These are phyloP conservation scores for Ceratobasidium sp. DNA, from an alignment of 1,284 basidiomycete genomes.

Conservation along the genomic window DNA sequence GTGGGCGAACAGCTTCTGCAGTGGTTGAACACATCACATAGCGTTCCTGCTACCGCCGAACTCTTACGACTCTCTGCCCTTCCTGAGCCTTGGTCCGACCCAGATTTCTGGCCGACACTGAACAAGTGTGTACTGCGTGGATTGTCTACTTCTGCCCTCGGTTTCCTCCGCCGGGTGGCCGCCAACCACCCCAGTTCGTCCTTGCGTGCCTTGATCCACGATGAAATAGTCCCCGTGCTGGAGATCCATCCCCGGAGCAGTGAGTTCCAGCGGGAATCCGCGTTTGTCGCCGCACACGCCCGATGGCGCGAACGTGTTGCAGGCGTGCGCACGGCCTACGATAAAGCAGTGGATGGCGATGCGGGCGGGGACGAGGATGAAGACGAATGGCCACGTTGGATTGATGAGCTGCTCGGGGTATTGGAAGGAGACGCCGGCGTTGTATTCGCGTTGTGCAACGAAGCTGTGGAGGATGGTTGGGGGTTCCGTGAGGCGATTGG, in stretches of 20 bases:
- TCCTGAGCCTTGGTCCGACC: conserved; percentile 82
- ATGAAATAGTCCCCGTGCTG: conserved; percentile 66
- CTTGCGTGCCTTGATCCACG: conserved; percentile 9
- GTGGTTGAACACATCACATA: conserved; percentile 92
- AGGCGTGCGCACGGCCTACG: conserved; percentile 74
- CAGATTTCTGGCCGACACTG: conserved; percentile 85
- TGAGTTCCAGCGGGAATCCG: conserved; percentile 72
- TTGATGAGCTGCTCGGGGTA: conserved; percentile 79
- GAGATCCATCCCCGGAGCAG: conserved; percentile 76
- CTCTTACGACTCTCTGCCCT: conserved; percentile 79
- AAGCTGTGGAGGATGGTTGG: conserved; percentile 80
- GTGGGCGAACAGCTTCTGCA: conserved; percentile 95
- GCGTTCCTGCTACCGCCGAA: conserved; percentile 84
- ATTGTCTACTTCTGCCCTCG: conserved; percentile 75
- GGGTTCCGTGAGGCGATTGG: conserved; percentile 93
- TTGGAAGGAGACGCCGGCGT: conserved; percentile 81
- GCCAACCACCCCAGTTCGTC: conserved; percentile 47
- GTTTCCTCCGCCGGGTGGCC: conserved; percentile 75
- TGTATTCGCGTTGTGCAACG: conserved; percentile 69
- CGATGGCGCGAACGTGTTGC: conserved; percentile 80
- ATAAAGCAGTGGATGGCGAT: conserved; percentile 68
- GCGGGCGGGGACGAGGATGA: conserved; percentile 64
- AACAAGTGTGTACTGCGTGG: conserved; percentile 83
- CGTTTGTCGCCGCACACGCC: conserved; percentile 76
- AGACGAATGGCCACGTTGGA: conserved; percentile 79